Percentiles rank a stretch among this genome's conserved stretches.
Conservation (phyloP, 257 asterid genomes). For the Coffea eugenioides region DNA sequence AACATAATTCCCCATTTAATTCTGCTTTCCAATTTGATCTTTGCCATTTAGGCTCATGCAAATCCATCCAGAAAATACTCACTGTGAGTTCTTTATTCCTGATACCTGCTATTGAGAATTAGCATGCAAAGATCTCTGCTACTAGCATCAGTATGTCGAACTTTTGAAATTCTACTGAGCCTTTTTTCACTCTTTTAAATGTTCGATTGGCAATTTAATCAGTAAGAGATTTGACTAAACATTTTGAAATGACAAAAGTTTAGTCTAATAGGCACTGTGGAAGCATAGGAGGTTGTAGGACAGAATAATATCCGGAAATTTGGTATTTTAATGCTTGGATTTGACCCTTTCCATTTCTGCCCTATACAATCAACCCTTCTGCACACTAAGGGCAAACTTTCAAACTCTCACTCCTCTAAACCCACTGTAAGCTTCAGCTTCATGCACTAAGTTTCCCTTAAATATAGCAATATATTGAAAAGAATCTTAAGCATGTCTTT, state of each 20-base stretch:
- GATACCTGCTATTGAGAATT: background rate
- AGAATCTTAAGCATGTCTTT: background rate
- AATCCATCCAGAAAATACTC: background rate
- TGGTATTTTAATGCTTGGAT: background rate
- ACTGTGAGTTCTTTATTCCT: background rate
- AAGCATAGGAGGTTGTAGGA: background rate
- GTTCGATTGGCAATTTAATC: background rate
- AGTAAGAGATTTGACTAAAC: too few species aligned
- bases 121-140: background rate
- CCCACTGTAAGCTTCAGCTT: background rate
- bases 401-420: background rate
- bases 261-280: background rate
- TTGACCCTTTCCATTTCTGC: background rate
- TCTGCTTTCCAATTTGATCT: constrained; percentile 6
- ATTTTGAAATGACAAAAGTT: background rate
- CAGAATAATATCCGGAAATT: background rate
- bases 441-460: background rate
- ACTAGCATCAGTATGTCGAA: background rate
- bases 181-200: background rate
- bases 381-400: background rate
- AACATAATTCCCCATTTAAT: constrained; percentile 8
- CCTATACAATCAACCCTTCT: background rate
- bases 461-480: background rate
- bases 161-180: background rate
- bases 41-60: background rate